Base-by-base conservation (phyloP, 2,329 filamentous ascomycete species). In the Nemania bipapillata region DNA sequence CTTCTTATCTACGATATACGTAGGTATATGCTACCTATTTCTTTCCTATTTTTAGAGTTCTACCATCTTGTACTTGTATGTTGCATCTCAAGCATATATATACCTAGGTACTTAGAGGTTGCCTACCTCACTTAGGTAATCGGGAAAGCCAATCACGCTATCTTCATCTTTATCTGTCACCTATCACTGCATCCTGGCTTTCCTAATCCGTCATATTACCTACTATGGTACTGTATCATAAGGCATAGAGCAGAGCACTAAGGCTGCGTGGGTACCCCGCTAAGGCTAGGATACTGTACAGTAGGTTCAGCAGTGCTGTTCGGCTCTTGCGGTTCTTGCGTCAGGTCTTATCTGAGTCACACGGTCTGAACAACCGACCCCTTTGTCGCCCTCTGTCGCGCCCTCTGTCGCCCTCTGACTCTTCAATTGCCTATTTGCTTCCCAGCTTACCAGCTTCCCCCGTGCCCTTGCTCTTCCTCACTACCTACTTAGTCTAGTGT, bases 291-390 rank as follows among this genome's bases (percentile, higher is more conserved):
- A 9, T 49, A 42, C 9, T 42, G 22, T 50, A 45, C 17, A n/a
- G 40, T 26, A 47, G 47, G 22, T 50, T 24, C 47, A 50, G 20
- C 42, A 30, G 17, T n/a, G 22, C 11, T 32, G 28, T 17, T 56
- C 53, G 53, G 53, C 53, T 56, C 32, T 22, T 40, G 53, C 59
- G 63, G 67, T 56, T 63, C 49, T 58, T 69, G 54, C 63, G 63
- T 66, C 66, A 69, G 40, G 59, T 66, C 73, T 74, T 73, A 71
- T 72, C 73, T 77, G 74, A 77, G 75, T 77, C 75, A 77, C 75
- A 70, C 70, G 74, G 75, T 53, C 74, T 64, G 32, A 32, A 55
- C 68, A 67, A 56, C 24, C 60, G 57, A 62, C 63, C 52, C 12
- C 42, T 59, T 64, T 49, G 42, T 57, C 53, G 28, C 35, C 59